Percentiles rank a stretch among this genome's conserved stretches.
These are phyloP conservation scores for Fusarium tanahbumbuense DNA, from an alignment of 2,329 filamentous ascomycete genomes.

Conservation along the genomic window DNA sequence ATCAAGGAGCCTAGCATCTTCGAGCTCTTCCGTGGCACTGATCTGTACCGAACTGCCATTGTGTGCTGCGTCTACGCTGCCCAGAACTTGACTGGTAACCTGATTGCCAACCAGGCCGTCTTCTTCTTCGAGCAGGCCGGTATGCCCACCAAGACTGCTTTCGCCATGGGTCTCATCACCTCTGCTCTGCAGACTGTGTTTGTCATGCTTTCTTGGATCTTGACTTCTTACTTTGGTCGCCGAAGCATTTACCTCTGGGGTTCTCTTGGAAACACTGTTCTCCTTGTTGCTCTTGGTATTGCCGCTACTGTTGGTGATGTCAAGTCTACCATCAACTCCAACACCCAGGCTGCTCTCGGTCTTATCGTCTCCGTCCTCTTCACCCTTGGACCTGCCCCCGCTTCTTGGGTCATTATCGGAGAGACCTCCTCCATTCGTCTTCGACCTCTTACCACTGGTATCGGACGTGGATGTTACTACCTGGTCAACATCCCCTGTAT, in stretches of 20 bases:
- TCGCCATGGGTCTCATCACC: conserved; percentile 72
- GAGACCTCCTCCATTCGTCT: conserved; percentile 75
- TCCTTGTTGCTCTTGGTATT: conserved; percentile 70
- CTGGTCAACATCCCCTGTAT: conserved; percentile 74
- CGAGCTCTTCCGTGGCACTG: conserved; percentile 66
- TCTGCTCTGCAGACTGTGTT: conserved; percentile 71
- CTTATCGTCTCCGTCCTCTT: conserved; percentile 75
- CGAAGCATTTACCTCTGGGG: conserved; percentile 74
- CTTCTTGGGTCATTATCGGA: conserved; percentile 74
- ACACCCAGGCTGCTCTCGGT: conserved; percentile 71
- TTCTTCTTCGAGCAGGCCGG: conserved; percentile 73
- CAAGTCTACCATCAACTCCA: conserved; percentile 53
- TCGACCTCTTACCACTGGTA: conserved; percentile 71
- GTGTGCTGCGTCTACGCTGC: conserved; percentile 68
- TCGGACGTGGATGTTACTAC: conserved; percentile 74
- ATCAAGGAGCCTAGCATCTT: conserved; percentile 58
- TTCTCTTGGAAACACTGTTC: conserved; percentile 62
- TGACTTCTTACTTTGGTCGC: conserved; percentile 72
- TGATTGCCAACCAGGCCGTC: conserved; percentile 71
- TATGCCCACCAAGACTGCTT: conserved; percentile 64
- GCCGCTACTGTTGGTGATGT: conserved; percentile 61
- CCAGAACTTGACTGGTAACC: conserved; percentile 69
- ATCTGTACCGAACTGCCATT: conserved; percentile 65
- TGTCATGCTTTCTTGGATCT: conserved; percentile 75
- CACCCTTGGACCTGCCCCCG: conserved; percentile 70